phyloP scores from a whole-genome alignment of 164 flowering plant genomes.

The Tinospora cordifolia region DNA sequence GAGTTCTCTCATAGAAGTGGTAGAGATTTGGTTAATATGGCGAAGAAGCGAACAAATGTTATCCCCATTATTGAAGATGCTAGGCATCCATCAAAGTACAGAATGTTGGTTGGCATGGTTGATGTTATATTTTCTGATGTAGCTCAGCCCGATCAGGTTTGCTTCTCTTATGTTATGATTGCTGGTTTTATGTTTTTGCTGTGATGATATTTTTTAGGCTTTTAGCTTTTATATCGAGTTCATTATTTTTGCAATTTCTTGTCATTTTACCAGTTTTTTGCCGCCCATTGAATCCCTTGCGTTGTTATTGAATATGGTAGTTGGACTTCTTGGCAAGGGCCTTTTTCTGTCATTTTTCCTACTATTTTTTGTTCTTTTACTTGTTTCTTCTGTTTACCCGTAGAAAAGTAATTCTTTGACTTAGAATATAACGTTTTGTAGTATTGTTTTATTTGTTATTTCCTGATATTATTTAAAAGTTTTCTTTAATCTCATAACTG shows the following conservation, averaged over 20 bases:
- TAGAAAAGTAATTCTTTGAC: no score
- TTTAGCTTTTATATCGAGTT: no score
- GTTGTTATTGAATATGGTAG: not conserved
- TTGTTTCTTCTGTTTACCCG: no score
- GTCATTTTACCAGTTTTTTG: no score
- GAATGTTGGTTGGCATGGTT: slow-evolving; percentile 95
- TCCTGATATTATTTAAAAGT: not conserved
- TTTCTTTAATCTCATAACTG: no score
- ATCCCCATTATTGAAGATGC: slow-evolving; percentile 94
- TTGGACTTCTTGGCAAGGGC: not conserved
- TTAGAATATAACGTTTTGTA: no score
- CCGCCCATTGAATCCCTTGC: no score
- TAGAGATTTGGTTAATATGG: slow-evolving; percentile 95
- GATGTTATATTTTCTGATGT: slow-evolving; percentile 92
- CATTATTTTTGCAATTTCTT: no score
- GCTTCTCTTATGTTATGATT: slow-evolving; percentile 7
- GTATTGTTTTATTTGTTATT: no score
- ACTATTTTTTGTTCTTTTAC: no score
- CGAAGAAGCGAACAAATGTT: slow-evolving; percentile 86
- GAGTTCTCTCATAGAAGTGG: slow-evolving; percentile 99
- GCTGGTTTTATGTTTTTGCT: not conserved
- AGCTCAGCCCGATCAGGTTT: slow-evolving; percentile 99
- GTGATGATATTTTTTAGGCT: no score
- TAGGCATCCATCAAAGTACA: slow-evolving; percentile 87
- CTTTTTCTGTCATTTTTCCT: not conserved